Base-by-base conservation (phyloP, 2,329 filamentous ascomycete species). In the Cercospora berteroae region DNA sequence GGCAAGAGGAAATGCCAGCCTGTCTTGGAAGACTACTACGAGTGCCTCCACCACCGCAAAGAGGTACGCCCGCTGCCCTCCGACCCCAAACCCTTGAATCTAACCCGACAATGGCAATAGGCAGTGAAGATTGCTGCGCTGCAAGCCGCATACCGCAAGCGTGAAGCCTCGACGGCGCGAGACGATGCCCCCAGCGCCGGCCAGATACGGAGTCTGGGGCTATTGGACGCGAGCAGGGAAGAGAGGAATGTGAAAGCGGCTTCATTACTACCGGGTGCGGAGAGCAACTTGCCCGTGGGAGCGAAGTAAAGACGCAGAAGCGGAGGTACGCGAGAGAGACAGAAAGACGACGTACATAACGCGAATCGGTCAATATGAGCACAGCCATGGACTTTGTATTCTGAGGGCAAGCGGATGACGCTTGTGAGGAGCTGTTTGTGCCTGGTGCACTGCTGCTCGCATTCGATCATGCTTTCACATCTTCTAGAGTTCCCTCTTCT, bases 41-140 rank as follows among this genome's bases (percentile, higher is more conserved):
- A 99, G 84, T 99, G 96, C 82, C 83, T 99, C 78, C 95, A 99
- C 81, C 95, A 99, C 86, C 93, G 91, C 86, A 99, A 99, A 85
- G 95, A 99, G 92, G 95, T 98, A 77, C 67, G 87, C 48, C 6
- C 48, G 20, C 20, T 27, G 23, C 20, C 48, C 48, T n/a, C 16
- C 48, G 48, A 29, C 9, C 13, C 20, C 48, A 16, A 13, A 18
- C 9, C 9, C 50, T 20, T 39, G 52, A 20, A 1, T 48, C 63
- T 64, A 56, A 64, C 36, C 39, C 29, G 23, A 31, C 31, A 13
- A 25, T 36, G 10, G 31, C 33, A 20, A 74, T 75, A 96, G 94
- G 90, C 89, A 76, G 88, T 91, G 64, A 90, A 94, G 83, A 88
- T 90, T 69, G 84, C 87, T 78, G 88, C 89, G 69, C 86, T 98